These are phyloP conservation scores for Elsinoe perseae DNA, from an alignment of 2,329 filamentous ascomycete species.

Conservation along the genomic window DNA sequence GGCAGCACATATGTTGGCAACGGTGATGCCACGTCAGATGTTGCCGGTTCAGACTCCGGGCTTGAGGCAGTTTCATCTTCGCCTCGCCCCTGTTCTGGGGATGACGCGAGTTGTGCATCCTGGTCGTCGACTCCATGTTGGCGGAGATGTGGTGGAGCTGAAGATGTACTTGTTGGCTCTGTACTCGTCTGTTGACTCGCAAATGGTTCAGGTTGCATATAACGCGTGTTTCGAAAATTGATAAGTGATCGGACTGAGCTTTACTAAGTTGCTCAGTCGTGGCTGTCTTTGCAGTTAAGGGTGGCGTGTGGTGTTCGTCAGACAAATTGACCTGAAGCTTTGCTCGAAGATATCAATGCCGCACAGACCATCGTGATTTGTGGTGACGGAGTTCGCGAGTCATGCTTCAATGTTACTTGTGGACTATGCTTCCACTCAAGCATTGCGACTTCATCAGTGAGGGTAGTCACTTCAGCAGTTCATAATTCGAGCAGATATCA, in stretches of 20 bases:
- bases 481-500: no score
- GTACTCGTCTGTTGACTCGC: background rate
- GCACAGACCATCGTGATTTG: background rate
- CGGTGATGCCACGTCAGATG: background rate
- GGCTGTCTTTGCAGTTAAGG: background rate
- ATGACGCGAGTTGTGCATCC: background rate
- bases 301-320: background rate
- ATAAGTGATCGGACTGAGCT: background rate
- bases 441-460: no score
- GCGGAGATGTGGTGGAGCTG: background rate
- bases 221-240: background rate
- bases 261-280: background rate
- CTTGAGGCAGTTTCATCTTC: background rate
- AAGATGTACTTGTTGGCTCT: background rate
- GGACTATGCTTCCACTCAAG: background rate
- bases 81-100: background rate
- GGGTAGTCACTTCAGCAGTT: no score
- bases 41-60: background rate
- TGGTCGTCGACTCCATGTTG: constrained; percentile 1
- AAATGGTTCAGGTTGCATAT: constrained; percentile 12
- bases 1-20: background rate
- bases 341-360: background rate
- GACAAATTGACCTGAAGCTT: background rate
- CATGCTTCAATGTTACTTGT: background rate
- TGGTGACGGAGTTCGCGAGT: background rate